Conservation (phyloP, 1,284 basidiomycete genomes). For the Butyriboletus appendiculatus region DNA sequence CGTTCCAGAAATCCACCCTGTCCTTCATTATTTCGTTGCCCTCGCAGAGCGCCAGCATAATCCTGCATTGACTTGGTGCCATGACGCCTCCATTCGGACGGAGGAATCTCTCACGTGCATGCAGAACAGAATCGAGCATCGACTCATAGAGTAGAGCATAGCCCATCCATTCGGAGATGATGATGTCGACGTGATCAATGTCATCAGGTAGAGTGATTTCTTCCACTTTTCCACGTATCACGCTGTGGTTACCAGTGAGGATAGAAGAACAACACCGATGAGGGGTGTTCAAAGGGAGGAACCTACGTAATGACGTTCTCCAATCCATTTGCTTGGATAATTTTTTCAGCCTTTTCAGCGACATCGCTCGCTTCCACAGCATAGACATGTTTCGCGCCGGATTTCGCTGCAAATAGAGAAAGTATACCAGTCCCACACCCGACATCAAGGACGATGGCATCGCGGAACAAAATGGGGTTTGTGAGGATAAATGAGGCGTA, state of each 20-base stretch:
- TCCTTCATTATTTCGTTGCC: slow-evolving; percentile 78
- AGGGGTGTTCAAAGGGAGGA: not conserved
- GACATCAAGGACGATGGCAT: slow-evolving; percentile 90
- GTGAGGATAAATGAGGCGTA: slow-evolving; percentile 91
- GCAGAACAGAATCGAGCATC: slow-evolving; percentile 95
- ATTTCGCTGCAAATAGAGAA: slow-evolving; percentile 89
- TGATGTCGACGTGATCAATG: slow-evolving; percentile 83
- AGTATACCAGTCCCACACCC: slow-evolving; percentile 95
- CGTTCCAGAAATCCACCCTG: slow-evolving; percentile 85
- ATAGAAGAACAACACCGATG: not conserved
- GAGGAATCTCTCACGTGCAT: slow-evolving; percentile 86
- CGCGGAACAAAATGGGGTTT: slow-evolving; percentile 84
- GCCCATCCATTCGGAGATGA: slow-evolving; percentile 99
- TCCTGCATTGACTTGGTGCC: slow-evolving; percentile 88
- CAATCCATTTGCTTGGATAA: slow-evolving; percentile 80
- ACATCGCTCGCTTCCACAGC: slow-evolving; percentile 93
- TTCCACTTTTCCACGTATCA: slow-evolving; percentile 89
- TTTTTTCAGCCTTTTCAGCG: slow-evolving; percentile 79
- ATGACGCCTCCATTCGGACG: slow-evolving; percentile 74
- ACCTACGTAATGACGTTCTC: slow-evolving; percentile 74
- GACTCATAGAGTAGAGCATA: slow-evolving; percentile 93
- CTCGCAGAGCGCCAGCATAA: slow-evolving; percentile 83
- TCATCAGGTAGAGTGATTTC: slow-evolving; percentile 73
- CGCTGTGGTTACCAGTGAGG: slow-evolving; percentile 41
- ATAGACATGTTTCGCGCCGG: slow-evolving; percentile 91